A percentile compares a stretch with the other conserved stretches of the same genome.
Conservation (phyloP, 2,329 filamentous ascomycete genomes). For the Cladosporium sp. region DNA sequence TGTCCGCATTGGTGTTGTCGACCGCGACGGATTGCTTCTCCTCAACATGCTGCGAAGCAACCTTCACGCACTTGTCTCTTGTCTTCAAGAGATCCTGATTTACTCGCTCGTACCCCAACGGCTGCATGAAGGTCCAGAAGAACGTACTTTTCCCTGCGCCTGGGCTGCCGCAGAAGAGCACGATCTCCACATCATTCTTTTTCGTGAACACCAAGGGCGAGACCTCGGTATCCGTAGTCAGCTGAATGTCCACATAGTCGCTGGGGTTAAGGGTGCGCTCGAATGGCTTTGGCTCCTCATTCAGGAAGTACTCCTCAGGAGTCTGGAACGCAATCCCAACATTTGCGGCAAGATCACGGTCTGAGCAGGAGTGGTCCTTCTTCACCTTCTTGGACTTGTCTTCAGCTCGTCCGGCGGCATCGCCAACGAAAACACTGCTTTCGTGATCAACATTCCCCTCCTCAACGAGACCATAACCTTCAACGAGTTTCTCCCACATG, state of each 20-base stretch:
- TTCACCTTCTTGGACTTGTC: conserved; percentile 36
- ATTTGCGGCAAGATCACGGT: conserved; percentile 79
- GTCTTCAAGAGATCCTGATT: conserved; percentile 89
- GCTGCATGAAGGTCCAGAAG: conserved; percentile 73
- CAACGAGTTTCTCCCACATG: conserved; percentile 74
- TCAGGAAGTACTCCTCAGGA: conserved; percentile 88
- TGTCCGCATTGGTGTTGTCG: conserved; percentile 93
- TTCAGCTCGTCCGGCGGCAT: conserved; percentile 54
- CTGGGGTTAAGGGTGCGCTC: conserved; percentile 67
- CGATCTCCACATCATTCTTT: conserved; percentile 64
- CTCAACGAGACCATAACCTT: conserved; percentile 47
- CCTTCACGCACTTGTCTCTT: conserved; percentile 64
- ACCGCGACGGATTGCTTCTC: conserved; percentile 68
- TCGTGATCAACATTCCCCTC: conserved; percentile 60
- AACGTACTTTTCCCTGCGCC: conserved; percentile 91
- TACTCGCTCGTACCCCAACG: conserved; percentile 74
- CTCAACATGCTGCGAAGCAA: conserved; percentile 61
- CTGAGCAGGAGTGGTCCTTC: conserved; percentile 57
- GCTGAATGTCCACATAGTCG: conserved; percentile 42
- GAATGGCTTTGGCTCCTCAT: conserved; percentile 62
- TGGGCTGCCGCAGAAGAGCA: conserved; percentile 84
- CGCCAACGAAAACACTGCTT: conserved; percentile 80
- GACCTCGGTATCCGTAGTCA: conserved; percentile 27
- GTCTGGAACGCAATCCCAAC: conserved; percentile 75
- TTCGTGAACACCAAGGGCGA: conserved; percentile 46